These are phyloP conservation scores for Coemansia sp. DNA, from an alignment of 192 early-diverging fungal species.

Conservation along the genomic window DNA sequence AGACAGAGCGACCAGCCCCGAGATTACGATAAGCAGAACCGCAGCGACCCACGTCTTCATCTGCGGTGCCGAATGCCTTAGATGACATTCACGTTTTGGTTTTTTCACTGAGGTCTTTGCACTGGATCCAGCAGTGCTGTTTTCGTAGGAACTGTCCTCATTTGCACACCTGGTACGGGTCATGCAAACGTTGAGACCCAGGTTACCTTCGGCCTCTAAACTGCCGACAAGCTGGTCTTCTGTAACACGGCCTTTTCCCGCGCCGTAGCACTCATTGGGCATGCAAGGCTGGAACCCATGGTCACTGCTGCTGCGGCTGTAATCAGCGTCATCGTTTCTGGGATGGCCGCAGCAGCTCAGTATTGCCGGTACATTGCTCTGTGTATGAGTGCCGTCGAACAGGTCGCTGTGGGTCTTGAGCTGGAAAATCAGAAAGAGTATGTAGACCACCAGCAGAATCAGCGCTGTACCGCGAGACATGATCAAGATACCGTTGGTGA, in stretches of 20 bases:
- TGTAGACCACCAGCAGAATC: constrained; percentile 66
- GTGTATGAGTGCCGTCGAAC: constrained; percentile 41
- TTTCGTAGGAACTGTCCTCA: neutral
- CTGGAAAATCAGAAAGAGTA: constrained; percentile 78
- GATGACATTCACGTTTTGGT: constrained; percentile 10
- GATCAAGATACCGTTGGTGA: constrained; percentile 56
- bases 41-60: constrained; percentile 62
- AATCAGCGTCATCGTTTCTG: neutral
- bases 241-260: neutral
- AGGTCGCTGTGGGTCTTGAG: constrained; percentile 75
- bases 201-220: neutral
- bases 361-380: neutral
- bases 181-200: constrained; percentile 3
- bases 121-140: neutral
- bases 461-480: constrained; percentile 69
- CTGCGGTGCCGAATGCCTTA: constrained; percentile 47
- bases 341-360: neutral
- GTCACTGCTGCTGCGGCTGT: neutral
- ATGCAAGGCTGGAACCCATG: neutral
- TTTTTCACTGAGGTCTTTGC: neutral
- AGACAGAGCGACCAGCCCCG: constrained; percentile 71
- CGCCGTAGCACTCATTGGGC: neutral
- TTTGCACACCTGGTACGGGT: neutral
- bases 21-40: constrained; percentile 59
- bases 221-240: neutral